Evolutionary conservation across 176 grass and related monocot species (phyloP).

Genomic region (Tillandsia leiboldiana): DNA sequence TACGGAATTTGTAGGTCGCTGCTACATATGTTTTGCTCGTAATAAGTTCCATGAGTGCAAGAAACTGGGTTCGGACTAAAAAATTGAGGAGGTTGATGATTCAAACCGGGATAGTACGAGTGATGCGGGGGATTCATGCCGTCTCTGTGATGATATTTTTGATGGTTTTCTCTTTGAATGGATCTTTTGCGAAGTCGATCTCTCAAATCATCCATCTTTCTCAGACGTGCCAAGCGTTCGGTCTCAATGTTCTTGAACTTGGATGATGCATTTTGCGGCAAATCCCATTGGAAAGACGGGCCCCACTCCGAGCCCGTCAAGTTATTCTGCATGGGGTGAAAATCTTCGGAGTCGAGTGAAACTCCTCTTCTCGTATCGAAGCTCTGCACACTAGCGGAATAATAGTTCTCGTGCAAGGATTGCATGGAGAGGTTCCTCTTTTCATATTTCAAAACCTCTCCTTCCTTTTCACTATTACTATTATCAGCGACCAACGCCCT

Average conservation of each 20-base stretch:
- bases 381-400: conserved; percentile 9
- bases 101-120: conserved; percentile 22
- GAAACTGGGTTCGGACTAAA: conserved; percentile 28
- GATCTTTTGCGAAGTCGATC: conserved; percentile 46
- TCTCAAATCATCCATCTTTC: conserved; percentile 71
- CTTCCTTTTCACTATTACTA: conserved; percentile 29
- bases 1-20: too few species aligned
- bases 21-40: background rate
- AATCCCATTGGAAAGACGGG: conserved; percentile 30
- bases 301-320: conserved; percentile 34
- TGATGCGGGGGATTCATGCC: conserved; percentile 26
- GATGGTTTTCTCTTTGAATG: conserved; percentile 25
- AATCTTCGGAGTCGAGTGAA: conserved; percentile 65
- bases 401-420: conserved; percentile 32
- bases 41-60: conserved; percentile 23
- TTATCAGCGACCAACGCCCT: conserved; percentile 3
- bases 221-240: conserved; percentile 33
- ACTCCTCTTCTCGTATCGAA: conserved; percentile 28
- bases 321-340: conserved; percentile 33
- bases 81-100: conserved; percentile 29
- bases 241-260: conserved; percentile 31
- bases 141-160: conserved; percentile 25
- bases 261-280: conserved; percentile 11
- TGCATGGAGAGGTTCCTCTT: conserved; percentile 26
- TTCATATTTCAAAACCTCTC: background rate